Evolutionary conservation across 2,329 filamentous ascomycete species (phyloP), one percentile per base, ranked within the genome.

Genomic region (Cyphellophora europaea): DNA sequence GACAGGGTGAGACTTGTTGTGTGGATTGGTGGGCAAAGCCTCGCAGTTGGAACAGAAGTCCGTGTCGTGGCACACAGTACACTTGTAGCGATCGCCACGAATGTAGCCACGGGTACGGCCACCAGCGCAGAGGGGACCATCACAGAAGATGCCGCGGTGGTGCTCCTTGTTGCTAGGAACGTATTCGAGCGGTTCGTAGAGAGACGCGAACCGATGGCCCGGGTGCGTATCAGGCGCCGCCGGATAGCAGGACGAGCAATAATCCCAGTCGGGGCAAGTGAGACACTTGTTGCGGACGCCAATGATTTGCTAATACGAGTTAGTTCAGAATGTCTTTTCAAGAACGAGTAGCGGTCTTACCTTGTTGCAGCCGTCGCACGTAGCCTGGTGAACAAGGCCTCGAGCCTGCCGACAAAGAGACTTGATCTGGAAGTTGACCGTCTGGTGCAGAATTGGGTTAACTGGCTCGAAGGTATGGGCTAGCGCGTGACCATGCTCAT

Each of bases 11-110:
- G 88, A 93, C 59, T 78, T 79, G 68, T 96, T 95, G 67, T 98
- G 91, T 14, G 66, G 67, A 59, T 93, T 89, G 45, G 69, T 69
- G 5, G 91, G 91, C 51, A 78, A 78, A 32, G 89, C 86, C 65
- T 98, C 93, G 63, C 91, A 98, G 54, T 75, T 82, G 54, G 83
- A 85, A 57, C 91, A 98, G 66, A 95, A 94, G 61, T 98, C 91
- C 19, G 81, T 81, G 57, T 98, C 88, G 53, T 93, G 72, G 67
- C 91, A 98, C 37, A 98, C 81, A 34, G 89, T 85, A 56, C 91
- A 98, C 76, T 98, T 98, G 74, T 91, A 98, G 45, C 91, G 84
- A 41, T 82, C 73, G 33, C 91, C 93, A 35, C 72, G 71, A 51
- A 98, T 95, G 66, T 74, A 69, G 53, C 67, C 55, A 55, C 69